These are phyloP conservation scores for Scedosporium apiospermum DNA, from an alignment of 2,329 filamentous ascomycete genomes.

Conservation along the genomic window DNA sequence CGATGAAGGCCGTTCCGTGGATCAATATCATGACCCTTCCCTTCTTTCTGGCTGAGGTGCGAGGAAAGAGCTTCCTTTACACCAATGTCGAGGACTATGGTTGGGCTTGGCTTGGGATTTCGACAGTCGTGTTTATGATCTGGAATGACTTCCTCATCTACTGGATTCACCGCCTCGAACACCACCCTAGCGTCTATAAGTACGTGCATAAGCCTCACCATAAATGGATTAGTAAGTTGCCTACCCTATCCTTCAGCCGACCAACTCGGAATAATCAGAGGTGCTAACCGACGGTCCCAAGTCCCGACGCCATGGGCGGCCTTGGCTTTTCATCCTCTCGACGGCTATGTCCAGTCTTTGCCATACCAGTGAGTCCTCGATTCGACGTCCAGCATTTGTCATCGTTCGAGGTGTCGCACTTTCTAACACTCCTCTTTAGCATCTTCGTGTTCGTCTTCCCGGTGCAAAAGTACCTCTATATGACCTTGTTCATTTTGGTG, in stretches of 20 bases:
- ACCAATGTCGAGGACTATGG: slow-evolving; percentile 26
- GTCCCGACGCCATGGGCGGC: slow-evolving; percentile 37
- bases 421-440: slow-evolving; percentile 13
- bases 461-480: slow-evolving; percentile 34
- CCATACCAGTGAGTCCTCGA: slow-evolving; percentile 31
- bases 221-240: slow-evolving; percentile 34
- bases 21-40: slow-evolving; percentile 35
- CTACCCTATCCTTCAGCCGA: not conserved
- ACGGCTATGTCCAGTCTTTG: slow-evolving; percentile 34
- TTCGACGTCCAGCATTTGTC: not conserved
- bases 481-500: slow-evolving; percentile 32
- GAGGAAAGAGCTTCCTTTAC: slow-evolving; percentile 34
- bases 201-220: slow-evolving; percentile 38
- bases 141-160: slow-evolving; percentile 37
- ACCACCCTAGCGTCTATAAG: slow-evolving; percentile 36
- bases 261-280: no score
- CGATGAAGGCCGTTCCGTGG: slow-evolving; percentile 30
- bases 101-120: slow-evolving; percentile 27
- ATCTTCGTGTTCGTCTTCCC: slow-evolving; percentile 34
- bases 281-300: slow-evolving; percentile 10
- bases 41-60: slow-evolving; percentile 36
- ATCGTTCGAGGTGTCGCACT: not conserved
- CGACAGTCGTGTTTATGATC: slow-evolving; percentile 30
- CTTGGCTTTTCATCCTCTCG: slow-evolving; percentile 36
- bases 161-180: slow-evolving; percentile 36